A percentile compares a stretch with the other conserved stretches of the same genome.
These are phyloP conservation scores for Aspergillus thermomutatus DNA, from an alignment of 2,329 filamentous ascomycete species.

Conservation along the genomic window DNA sequence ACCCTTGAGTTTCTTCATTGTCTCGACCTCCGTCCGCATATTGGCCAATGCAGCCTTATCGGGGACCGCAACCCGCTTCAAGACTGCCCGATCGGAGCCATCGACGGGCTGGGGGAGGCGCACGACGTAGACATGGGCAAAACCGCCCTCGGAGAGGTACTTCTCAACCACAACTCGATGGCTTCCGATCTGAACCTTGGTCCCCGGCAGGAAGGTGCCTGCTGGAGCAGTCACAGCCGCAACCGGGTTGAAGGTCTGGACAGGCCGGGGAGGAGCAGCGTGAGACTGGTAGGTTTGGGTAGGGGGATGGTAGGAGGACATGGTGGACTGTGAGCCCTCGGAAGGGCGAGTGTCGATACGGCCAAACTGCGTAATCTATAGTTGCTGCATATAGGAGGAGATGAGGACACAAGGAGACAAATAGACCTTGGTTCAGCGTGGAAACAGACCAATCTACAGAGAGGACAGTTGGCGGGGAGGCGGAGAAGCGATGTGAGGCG, in stretches of 20 bases:
- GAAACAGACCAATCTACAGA: constrained; percentile 4
- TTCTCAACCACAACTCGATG: constrained; percentile 94
- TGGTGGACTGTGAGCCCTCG: constrained; percentile 26
- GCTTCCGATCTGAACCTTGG: constrained; percentile 91
- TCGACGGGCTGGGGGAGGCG: constrained; percentile 74
- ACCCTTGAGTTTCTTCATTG: constrained; percentile 98
- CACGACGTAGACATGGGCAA: constrained; percentile 97
- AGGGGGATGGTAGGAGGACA: constrained; percentile 32
- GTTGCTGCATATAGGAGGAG: constrained; percentile 22
- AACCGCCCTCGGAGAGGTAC: constrained; percentile 96
- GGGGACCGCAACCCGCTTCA: constrained; percentile 93
- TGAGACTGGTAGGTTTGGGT: constrained; percentile 28
- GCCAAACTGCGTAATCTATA: constrained; percentile 12
- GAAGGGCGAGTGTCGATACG: constrained; percentile 17
- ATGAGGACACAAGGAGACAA: background rate
- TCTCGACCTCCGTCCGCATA: constrained; percentile 98
- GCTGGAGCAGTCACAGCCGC: constrained; percentile 49
- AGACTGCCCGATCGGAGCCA: constrained; percentile 75
- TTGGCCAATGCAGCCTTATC: constrained; percentile 91
- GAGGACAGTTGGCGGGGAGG: constrained; percentile 23
- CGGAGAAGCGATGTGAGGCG: constrained; percentile 8
- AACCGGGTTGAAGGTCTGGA: constrained; percentile 34
- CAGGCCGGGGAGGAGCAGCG: constrained; percentile 26
- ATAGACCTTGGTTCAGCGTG: constrained; percentile 4
- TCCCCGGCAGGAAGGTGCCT: constrained; percentile 88